Percentiles rank a stretch among this genome's conserved stretches.
These are phyloP conservation scores for Isoetes taiwanensis DNA, from an alignment of 75 land plant species.

Conservation along the genomic window DNA sequence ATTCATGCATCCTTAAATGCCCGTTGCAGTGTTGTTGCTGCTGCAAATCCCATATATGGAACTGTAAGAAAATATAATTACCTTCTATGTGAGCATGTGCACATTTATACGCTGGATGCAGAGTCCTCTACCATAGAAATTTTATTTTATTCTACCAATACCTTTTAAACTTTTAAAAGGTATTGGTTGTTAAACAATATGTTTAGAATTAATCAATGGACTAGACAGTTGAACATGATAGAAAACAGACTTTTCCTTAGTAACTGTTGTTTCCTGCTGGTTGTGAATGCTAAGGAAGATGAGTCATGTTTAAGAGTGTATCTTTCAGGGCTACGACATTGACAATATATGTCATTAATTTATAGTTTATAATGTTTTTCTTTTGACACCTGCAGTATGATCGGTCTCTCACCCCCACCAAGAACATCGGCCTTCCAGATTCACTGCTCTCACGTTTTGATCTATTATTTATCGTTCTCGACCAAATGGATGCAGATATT, in stretches of 20 bases:
- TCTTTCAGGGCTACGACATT: neutral
- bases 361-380: too few species aligned
- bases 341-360: too few species aligned
- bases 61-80: conserved; percentile 41
- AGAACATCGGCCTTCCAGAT: conserved; percentile 98
- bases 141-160: too few species aligned
- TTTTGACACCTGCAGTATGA: conserved; percentile 97
- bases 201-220: too few species aligned
- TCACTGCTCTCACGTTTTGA: conserved; percentile 97
- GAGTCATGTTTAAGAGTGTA: neutral
- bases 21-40: conserved; percentile 98
- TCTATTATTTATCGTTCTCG: conserved; percentile 91
- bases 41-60: conserved; percentile 99
- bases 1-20: conserved; percentile 98
- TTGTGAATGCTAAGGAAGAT: neutral
- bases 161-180: too few species aligned
- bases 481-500: conserved; percentile 99
- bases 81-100: neutral
- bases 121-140: too few species aligned
- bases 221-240: too few species aligned
- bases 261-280: too few species aligned
- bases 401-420: conserved; percentile 93
- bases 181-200: too few species aligned
- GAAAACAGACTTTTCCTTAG: too few species aligned
- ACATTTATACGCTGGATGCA: neutral